Evolutionary conservation across 331 rosid species (phyloP).

Genomic region (Saraca asoca): DNA sequence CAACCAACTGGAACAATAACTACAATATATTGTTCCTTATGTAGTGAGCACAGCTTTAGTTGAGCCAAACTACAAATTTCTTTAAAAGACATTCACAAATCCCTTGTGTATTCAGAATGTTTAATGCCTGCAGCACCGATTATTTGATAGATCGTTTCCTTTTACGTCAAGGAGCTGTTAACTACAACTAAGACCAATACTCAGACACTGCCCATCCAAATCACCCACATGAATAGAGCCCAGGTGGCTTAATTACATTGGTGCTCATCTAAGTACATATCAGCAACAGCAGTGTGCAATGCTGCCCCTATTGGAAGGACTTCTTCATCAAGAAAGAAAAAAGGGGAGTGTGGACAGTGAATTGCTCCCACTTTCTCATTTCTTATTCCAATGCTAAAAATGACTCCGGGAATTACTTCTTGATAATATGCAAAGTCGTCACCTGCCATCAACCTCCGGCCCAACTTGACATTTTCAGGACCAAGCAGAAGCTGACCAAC

Average conservation of each 20-base stretch:
- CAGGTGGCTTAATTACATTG: too few species aligned
- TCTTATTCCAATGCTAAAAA: slow-evolving; percentile 60
- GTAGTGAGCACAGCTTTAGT: too few species aligned
- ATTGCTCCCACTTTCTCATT: slow-evolving; percentile 63
- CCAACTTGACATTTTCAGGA: slow-evolving; percentile 53
- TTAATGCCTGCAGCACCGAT: slow-evolving; percentile 1
- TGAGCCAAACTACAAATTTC: neutral
- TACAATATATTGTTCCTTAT: too few species aligned
- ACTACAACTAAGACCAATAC: too few species aligned
- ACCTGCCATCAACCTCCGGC: slow-evolving; percentile 56
- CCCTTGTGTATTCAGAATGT: neutral
- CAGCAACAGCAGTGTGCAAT: slow-evolving; percentile 60
- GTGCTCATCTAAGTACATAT: slow-evolving; percentile 50
- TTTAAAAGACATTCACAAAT: neutral
- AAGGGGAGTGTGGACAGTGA: slow-evolving; percentile 70
- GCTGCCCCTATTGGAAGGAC: slow-evolving; percentile 76
- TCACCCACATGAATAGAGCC: too few species aligned
- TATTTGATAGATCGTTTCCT: neutral
- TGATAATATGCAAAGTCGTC: slow-evolving; percentile 79
- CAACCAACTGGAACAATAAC: too few species aligned
- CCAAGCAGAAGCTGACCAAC: slow-evolving; percentile 64
- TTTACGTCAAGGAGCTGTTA: too few species aligned
- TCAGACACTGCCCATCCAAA: too few species aligned
- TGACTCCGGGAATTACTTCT: slow-evolving; percentile 55
- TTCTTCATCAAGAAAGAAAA: slow-evolving; percentile 71